Percentiles rank a stretch among this genome's conserved stretches.
Conservation (phyloP, 176 grass and related monocot species). For the Bothriochloa decipiens region DNA sequence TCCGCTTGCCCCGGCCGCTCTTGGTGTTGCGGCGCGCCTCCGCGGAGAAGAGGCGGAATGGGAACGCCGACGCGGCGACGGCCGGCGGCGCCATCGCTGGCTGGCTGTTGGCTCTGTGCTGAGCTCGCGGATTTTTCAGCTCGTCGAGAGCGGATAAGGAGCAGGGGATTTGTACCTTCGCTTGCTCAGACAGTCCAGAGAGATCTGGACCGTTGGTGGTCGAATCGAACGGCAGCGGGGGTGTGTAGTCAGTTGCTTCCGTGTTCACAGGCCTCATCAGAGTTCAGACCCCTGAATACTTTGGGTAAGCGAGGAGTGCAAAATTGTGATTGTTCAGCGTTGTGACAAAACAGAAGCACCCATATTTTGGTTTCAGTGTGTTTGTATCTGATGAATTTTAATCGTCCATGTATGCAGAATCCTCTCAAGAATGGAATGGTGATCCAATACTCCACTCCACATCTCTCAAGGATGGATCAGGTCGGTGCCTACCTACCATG, state of each 20-base stretch:
- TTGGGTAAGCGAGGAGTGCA: not conserved
- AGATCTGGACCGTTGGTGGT: not conserved
- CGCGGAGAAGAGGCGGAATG: slow-evolving; percentile 61
- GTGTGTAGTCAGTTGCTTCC: not conserved
- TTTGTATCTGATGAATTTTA: too few species aligned
- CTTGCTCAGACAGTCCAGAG: not conserved
- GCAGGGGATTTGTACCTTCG: not conserved
- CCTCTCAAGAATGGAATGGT: too few species aligned
- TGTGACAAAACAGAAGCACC: too few species aligned
- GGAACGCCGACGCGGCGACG: slow-evolving; percentile 57
- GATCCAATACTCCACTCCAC: too few species aligned
- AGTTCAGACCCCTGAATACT: too few species aligned
- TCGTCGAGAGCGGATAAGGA: slow-evolving; percentile 41
- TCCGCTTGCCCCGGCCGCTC: slow-evolving; percentile 35
- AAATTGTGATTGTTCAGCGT: too few species aligned
- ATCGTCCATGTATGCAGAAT: too few species aligned
- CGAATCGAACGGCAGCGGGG: not conserved
- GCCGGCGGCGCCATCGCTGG: slow-evolving; percentile 44
- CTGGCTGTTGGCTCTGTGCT: not conserved
- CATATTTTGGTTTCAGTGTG: too few species aligned
- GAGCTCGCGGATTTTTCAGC: slow-evolving; percentile 2
- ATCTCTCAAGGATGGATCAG: too few species aligned
- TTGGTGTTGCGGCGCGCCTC: slow-evolving; percentile 56
- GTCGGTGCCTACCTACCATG: too few species aligned
- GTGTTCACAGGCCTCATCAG: not conserved